phyloP scores from a whole-genome alignment of 176 grass and related monocot genomes.

The Calamus simplicifolius region DNA sequence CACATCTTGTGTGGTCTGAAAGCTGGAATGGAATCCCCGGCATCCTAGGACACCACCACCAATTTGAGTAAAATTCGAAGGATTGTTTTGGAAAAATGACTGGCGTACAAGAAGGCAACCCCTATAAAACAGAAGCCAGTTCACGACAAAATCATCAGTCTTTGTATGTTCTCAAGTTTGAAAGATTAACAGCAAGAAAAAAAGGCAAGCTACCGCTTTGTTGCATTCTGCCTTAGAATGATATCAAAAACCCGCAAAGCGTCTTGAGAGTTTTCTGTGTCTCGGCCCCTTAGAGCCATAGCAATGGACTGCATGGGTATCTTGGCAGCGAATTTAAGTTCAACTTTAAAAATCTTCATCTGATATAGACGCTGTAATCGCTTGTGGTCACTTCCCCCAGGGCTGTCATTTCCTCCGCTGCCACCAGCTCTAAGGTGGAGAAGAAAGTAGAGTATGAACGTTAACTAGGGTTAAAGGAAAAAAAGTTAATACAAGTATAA shows the following conservation, averaged over 20 bases:
- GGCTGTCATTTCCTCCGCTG: constrained; percentile 38
- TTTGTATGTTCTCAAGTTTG: no score
- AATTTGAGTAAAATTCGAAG: constrained; percentile 57
- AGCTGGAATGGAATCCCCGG: constrained; percentile 84
- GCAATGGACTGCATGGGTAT: constrained; percentile 77
- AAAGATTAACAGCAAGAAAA: neutral
- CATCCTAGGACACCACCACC: constrained; percentile 81
- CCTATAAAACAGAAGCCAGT: constrained; percentile 25
- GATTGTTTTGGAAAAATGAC: constrained; percentile 75
- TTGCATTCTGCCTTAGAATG: constrained; percentile 67
- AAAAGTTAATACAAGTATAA: no score
- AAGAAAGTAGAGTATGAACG: neutral
- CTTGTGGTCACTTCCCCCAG: constrained; percentile 47
- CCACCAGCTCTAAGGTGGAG: constrained; percentile 26
- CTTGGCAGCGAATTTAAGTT: constrained; percentile 49
- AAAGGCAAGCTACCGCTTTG: constrained; percentile 44
- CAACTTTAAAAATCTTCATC: constrained; percentile 69
- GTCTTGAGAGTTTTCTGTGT: constrained; percentile 71
- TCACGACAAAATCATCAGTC: no score
- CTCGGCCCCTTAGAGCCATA: constrained; percentile 61
- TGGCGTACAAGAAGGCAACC: constrained; percentile 78
- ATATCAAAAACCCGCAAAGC: constrained; percentile 80
- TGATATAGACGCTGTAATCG: constrained; percentile 45
- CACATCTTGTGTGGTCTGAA: constrained; percentile 67
- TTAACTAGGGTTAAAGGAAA: neutral